These are phyloP conservation scores for Chalaropsis ovoidea DNA, from an alignment of 2,329 filamentous ascomycete species.

Conservation along the genomic window DNA sequence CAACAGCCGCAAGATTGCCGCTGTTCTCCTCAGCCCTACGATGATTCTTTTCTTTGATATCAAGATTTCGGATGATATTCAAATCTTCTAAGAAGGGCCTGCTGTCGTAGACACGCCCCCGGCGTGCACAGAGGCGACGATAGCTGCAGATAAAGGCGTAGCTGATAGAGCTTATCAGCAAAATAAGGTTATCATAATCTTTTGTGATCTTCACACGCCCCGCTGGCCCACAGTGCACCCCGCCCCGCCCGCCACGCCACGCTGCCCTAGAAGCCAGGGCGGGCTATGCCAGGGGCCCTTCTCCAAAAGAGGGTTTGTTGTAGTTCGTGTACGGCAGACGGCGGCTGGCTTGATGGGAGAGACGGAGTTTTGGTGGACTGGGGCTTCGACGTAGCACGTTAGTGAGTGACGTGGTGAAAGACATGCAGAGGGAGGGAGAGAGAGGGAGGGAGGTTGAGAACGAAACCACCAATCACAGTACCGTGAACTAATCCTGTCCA, in stretches of 20 bases:
- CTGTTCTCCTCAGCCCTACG: neutral
- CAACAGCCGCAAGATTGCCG: neutral
- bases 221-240: too few relatives aligned
- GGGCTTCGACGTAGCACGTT: neutral
- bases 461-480: too few relatives aligned
- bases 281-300: neutral
- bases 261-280: neutral
- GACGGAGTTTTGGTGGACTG: neutral
- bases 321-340: neutral
- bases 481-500: too few relatives aligned
- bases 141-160: slow-evolving; percentile 9
- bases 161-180: slow-evolving; percentile 10
- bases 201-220: neutral
- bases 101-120: neutral
- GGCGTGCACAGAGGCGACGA: neutral
- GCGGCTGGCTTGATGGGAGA: neutral
- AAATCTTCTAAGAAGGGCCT: neutral
- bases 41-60: neutral
- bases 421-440: neutral
- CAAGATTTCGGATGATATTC: neutral
- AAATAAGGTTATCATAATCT: slow-evolving; percentile 3
- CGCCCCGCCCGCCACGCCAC: too few relatives aligned
- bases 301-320: neutral
- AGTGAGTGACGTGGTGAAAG: slow-evolving; percentile 4
- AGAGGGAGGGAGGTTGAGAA: too few relatives aligned